These are phyloP conservation scores for Setaria viridis DNA, from an alignment of 202 grass and related monocot genomes.

Conservation along the genomic window DNA sequence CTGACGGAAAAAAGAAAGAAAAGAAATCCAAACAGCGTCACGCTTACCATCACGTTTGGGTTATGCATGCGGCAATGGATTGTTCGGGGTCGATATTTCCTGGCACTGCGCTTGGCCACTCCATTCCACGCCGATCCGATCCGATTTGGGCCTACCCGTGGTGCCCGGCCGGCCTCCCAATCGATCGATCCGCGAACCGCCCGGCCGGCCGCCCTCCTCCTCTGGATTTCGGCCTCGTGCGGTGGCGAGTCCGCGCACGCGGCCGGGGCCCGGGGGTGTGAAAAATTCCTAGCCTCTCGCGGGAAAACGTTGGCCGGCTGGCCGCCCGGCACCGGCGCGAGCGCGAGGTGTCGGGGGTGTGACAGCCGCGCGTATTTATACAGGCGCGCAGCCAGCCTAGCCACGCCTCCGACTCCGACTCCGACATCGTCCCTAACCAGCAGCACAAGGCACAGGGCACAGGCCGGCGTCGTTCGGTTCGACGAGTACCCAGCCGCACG, in stretches of 20 bases:
- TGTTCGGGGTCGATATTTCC: too few relatives aligned
- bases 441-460: neutral
- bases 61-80: neutral
- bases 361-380: neutral
- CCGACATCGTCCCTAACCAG: neutral
- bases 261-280: too few relatives aligned
- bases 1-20: neutral
- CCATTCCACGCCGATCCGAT: neutral
- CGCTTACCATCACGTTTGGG: neutral
- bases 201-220: neutral
- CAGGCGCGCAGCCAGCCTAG: neutral
- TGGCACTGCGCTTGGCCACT: neutral
- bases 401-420: neutral
- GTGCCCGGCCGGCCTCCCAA: neutral
- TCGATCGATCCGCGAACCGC: neutral
- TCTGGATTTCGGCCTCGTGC: neutral
- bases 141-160: neutral
- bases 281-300: neutral
- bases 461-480: neutral
- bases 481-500: neutral
- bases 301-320: neutral
- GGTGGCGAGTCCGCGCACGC: neutral
- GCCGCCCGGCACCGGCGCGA: neutral
- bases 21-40: neutral
- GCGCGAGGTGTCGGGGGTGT: neutral